Percentiles rank a stretch among this genome's conserved stretches.
Conservation (phyloP, 2,329 filamentous ascomycete species). For the Colletotrichum destructivum region DNA sequence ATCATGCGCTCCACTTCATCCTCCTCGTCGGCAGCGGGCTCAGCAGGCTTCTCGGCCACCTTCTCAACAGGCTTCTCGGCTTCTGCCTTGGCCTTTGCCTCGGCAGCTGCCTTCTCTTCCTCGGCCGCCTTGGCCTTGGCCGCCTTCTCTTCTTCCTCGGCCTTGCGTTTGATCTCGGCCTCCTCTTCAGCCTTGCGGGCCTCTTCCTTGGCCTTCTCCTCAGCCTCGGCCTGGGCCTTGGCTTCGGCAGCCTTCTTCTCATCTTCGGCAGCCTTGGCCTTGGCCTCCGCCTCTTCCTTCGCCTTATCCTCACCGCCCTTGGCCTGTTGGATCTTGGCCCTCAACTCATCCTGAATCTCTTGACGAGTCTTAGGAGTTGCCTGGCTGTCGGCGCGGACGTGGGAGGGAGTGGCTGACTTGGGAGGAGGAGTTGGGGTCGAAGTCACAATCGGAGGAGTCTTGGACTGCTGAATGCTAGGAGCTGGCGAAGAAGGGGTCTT, state of each 20-base stretch:
- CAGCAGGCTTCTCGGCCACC: conserved; percentile 49
- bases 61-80: conserved; percentile 45
- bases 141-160: conserved; percentile 49
- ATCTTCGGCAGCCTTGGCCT: conserved; percentile 57
- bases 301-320: conserved; percentile 53
- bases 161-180: conserved; percentile 59
- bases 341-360: conserved; percentile 87
- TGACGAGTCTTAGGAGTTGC: conserved; percentile 79
- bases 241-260: conserved; percentile 50
- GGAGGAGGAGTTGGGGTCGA: conserved; percentile 86
- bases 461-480: conserved; percentile 68
- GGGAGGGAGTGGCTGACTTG: conserved; percentile 78
- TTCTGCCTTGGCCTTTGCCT: conserved; percentile 50
- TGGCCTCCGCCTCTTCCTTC: conserved; percentile 54
- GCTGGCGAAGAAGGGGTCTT: conserved; percentile 72
- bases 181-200: conserved; percentile 43
- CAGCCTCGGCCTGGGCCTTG: conserved; percentile 44
- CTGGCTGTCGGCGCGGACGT: conserved; percentile 80
- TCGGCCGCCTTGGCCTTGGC: conserved; percentile 52
- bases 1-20: conserved; percentile 74
- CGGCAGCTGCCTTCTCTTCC: conserved; percentile 49
- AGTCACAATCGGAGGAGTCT: conserved; percentile 79
- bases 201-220: conserved; percentile 33
- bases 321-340: conserved; percentile 81
- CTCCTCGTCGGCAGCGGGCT: conserved; percentile 60